These are phyloP conservation scores for Omphalotus olearius DNA, from an alignment of 1,284 basidiomycete genomes.

Conservation along the genomic window DNA sequence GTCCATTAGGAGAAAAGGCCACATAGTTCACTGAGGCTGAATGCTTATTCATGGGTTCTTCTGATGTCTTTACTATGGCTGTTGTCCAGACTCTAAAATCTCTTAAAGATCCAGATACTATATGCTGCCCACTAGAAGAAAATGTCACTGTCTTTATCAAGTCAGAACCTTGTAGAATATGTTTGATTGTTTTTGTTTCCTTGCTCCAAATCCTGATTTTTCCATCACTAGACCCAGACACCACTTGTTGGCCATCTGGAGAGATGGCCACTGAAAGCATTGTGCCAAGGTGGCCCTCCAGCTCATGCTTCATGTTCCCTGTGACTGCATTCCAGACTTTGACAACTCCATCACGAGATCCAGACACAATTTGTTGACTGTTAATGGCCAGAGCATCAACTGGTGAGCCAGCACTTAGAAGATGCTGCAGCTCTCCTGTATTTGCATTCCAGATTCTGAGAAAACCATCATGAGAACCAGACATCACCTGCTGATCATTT, in stretches of 20 bases:
- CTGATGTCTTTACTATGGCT: background rate
- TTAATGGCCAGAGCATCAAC: constrained; percentile 10
- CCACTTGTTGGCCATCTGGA: constrained; percentile 18
- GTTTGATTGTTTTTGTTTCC: background rate
- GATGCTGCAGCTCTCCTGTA: background rate
- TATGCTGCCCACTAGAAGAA: constrained; percentile 17
- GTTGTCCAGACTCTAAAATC: too few relatives aligned
- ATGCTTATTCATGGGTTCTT: background rate
- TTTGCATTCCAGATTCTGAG: constrained; percentile 17
- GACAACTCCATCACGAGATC: constrained; percentile 14
- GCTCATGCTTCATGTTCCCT: background rate
- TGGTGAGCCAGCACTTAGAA: constrained; percentile 4
- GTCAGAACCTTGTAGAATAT: constrained; percentile 3
- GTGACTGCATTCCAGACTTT: constrained; percentile 15
- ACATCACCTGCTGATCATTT: constrained; percentile 16
- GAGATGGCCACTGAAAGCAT: constrained; percentile 14
- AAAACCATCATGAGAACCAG: constrained; percentile 11
- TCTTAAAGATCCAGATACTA: constrained; percentile 20
- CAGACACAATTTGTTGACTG: constrained; percentile 14
- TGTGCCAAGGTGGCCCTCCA: background rate
- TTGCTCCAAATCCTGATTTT: background rate
- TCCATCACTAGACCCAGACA: constrained; percentile 18
- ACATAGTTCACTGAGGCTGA: background rate
- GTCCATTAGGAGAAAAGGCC: background rate
- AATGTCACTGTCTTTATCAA: constrained; percentile 17